Evolutionary conservation across 2,329 filamentous ascomycete species (phyloP), one percentile per base, ranked within the genome.

Genomic region (Pseudogymnoascus sp.): DNA sequence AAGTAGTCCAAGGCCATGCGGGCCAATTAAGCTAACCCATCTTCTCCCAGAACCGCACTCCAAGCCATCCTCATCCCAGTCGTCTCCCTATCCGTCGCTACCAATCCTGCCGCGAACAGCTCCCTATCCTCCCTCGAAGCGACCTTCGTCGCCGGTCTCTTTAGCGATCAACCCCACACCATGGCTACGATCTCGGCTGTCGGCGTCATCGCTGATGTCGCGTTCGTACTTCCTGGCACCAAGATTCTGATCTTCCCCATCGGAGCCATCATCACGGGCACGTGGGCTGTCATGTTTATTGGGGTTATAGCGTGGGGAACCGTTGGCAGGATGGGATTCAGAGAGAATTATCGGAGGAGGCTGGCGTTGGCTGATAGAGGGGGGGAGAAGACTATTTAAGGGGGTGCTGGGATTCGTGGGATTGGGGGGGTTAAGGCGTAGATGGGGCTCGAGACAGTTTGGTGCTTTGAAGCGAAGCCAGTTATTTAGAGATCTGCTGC

Each of bases 61-160:
- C 83, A 90, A 73, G 78, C 79, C 5, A 77, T 89, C 40, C 80
- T 91, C 67, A 83, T 88, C 73, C 89, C 89, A 7, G 79, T 78
- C n/a, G 83, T 92, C 64, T 85, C 84, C 15, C 81, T 92, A 57
- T 81, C 82, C 11, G 50, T 57, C 10, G 88, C 81, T n/a, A n/a
- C n/a, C n/a, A 78, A 75, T 42, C 83, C 81, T 68, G 69, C 78
- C 28, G 73, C 75, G 13, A 81, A 77, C 69, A 87, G 87, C 60
- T 86, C 83, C 35, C 83, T 91, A 61, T 87, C 87, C 9, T 82
- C 84, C 65, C 86, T 87, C 74, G 86, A 90, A 73, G 87, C 88
- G 15, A 82, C 83, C 6, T 92, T 91, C 69, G 82, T 91, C 40
- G 83, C 82, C 13, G 89, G 89, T 61, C 82, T 89, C 69, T 91